phyloP scores from a whole-genome alignment of 2,329 filamentous ascomycete genomes.

The Fulvia fulva region DNA sequence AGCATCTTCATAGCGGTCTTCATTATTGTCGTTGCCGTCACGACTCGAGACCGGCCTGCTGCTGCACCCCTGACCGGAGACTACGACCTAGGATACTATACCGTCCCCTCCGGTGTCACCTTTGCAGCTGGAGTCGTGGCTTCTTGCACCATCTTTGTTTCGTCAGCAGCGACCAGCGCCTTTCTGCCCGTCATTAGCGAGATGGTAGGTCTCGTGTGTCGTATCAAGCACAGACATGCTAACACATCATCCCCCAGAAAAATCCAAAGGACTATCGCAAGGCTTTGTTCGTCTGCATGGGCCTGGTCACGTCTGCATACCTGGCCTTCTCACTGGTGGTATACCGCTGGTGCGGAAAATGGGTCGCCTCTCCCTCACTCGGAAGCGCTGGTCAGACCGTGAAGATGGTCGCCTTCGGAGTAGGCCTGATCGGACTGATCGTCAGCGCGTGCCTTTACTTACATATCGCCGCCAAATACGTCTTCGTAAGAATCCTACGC shows the following conservation, averaged over 20 bases:
- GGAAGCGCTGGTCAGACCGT: constrained; percentile 57
- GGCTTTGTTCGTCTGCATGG: constrained; percentile 57
- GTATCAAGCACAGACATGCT: not conserved
- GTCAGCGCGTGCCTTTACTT: constrained; percentile 47
- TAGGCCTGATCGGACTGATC: constrained; percentile 54
- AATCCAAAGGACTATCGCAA: constrained; percentile 58
- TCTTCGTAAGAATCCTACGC: constrained; percentile 54
- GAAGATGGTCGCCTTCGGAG: constrained; percentile 60
- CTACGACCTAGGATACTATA: constrained; percentile 57
- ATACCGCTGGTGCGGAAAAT: constrained; percentile 59
- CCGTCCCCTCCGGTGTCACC: constrained; percentile 50
- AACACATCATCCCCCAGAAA: constrained; percentile 20
- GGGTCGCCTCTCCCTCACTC: constrained; percentile 59
- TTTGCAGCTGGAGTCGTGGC: constrained; percentile 59
- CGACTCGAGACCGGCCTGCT: constrained; percentile 54
- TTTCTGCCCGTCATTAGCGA: constrained; percentile 64
- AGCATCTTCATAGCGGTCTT: constrained; percentile 53
- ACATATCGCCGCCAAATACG: constrained; percentile 52
- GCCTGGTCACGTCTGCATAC: constrained; percentile 54
- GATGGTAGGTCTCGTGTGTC: constrained; percentile 42
- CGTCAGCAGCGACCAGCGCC: constrained; percentile 54
- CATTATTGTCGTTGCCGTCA: constrained; percentile 50
- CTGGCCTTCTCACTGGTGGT: constrained; percentile 57
- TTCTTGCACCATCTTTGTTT: constrained; percentile 57
- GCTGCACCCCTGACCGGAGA: constrained; percentile 57